Percentiles rank a stretch among this genome's conserved stretches.
These are phyloP conservation scores for Phalaenopsis aphrodite DNA, from an alignment of 106 monocot species.

Conservation along the genomic window DNA sequence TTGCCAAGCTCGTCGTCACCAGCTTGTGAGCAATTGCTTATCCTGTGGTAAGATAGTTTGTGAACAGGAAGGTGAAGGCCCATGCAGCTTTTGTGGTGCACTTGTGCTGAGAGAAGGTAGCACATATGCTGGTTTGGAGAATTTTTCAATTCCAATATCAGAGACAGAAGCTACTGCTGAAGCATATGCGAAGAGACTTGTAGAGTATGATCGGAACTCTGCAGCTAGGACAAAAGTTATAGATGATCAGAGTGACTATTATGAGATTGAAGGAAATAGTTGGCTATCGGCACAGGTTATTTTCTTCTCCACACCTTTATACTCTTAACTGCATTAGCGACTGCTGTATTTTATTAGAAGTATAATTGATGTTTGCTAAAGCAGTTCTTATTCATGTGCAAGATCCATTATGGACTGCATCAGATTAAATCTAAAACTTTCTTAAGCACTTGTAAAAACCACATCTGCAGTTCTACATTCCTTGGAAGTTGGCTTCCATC, in stretches of 20 bases:
- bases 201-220: constrained; percentile 88
- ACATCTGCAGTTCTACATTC: not conserved
- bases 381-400: not conserved
- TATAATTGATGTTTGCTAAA: not conserved
- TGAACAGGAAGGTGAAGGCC: constrained; percentile 98
- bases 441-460: not conserved
- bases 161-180: constrained; percentile 74
- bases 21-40: constrained; percentile 93
- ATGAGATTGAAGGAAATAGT: constrained; percentile 83
- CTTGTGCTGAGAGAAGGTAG: constrained; percentile 90
- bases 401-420: not conserved
- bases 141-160: constrained; percentile 35
- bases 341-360: not conserved
- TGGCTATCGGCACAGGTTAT: constrained; percentile 81
- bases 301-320: not conserved
- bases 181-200: constrained; percentile 92
- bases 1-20: constrained; percentile 90
- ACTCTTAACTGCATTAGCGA: not conserved
- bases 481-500: not conserved
- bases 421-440: not conserved
- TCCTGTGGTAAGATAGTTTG: constrained; percentile 98
- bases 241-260: constrained; percentile 99
- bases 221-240: constrained; percentile 84
- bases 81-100: constrained; percentile 91
- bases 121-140: constrained; percentile 84